phyloP scores from a whole-genome alignment of 495 filamentous ascomycete species.

The Penicillium flavigenum region DNA sequence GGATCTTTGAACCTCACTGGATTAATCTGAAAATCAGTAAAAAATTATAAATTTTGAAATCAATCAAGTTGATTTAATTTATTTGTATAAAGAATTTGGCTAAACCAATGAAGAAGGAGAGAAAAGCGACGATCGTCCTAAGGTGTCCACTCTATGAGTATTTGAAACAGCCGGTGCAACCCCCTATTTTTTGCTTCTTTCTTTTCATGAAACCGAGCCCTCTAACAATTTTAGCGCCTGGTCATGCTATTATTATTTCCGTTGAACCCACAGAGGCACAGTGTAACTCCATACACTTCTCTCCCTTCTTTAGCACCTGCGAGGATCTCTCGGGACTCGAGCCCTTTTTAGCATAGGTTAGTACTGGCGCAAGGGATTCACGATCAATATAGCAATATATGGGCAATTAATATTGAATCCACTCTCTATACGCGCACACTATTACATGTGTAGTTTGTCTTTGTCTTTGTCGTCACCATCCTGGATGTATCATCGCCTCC shows the following conservation, averaged over 20 bases:
- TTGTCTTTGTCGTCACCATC: neutral
- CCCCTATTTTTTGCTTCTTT: conserved; percentile 4
- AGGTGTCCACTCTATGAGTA: conserved; percentile 11
- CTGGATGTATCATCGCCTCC: conserved; percentile 5
- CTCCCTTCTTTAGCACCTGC: conserved; percentile 5
- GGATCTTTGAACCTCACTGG: neutral
- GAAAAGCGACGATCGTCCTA: conserved; percentile 7
- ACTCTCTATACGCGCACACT: conserved; percentile 1
- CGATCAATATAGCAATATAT: conserved; percentile 7
- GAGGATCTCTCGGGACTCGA: conserved; percentile 7
- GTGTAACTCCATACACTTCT: neutral
- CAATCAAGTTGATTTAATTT: neutral
- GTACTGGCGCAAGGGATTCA: conserved; percentile 5
- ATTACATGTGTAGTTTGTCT: neutral
- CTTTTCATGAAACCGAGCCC: conserved; percentile 17
- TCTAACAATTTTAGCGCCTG: neutral
- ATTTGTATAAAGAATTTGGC: neutral
- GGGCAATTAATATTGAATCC: conserved; percentile 6
- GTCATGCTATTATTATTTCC: neutral
- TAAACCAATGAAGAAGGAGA: conserved; percentile 3
- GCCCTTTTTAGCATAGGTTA: neutral
- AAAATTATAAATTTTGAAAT: neutral
- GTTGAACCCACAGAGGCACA: neutral
- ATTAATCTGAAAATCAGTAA: neutral
- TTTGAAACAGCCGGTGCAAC: conserved; percentile 12